Conservation (phyloP, 2,329 filamentous ascomycete genomes). For the Chaetomium olivaceum region DNA sequence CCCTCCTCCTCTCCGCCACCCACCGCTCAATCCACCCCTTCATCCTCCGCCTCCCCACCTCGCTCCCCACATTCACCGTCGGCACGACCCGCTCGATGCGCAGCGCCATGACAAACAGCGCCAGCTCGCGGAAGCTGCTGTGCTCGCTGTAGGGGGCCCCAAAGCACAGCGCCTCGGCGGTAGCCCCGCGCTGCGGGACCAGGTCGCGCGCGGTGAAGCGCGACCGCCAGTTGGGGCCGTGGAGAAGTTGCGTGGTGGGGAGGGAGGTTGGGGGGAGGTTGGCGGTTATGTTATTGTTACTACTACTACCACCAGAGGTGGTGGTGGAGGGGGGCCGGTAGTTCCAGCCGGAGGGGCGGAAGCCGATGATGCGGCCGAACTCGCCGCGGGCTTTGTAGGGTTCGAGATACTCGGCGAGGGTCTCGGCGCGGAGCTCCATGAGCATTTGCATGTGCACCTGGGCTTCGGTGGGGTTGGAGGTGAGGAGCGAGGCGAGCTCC, state of each 20-base stretch:
- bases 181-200: conserved; percentile 79
- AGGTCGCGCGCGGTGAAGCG: conserved; percentile 72
- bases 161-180: conserved; percentile 79
- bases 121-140: conserved; percentile 89
- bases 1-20: conserved; percentile 58
- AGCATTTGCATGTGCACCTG: conserved; percentile 98
- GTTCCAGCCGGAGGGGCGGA: conserved; percentile 92
- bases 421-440: conserved; percentile 90
- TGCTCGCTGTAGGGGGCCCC: conserved; percentile 96
- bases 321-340: conserved; percentile 65
- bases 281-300: conserved; percentile 58
- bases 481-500: conserved; percentile 76
- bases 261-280: conserved; percentile 53
- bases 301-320: too few species aligned
- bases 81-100: conserved; percentile 88
- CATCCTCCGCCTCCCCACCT: conserved; percentile 59
- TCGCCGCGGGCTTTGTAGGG: conserved; percentile 66
- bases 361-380: conserved; percentile 85
- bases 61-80: conserved; percentile 79
- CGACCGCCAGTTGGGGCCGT: conserved; percentile 70
- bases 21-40: conserved; percentile 66
- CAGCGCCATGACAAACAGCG: conserved; percentile 86
- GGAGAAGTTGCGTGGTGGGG: conserved; percentile 53
- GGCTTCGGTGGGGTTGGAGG: conserved; percentile 75
- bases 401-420: conserved; percentile 84